Evolutionary conservation across 768 basidiomycete species (phyloP).

Genomic region (Boletus tylopilopsis): DNA sequence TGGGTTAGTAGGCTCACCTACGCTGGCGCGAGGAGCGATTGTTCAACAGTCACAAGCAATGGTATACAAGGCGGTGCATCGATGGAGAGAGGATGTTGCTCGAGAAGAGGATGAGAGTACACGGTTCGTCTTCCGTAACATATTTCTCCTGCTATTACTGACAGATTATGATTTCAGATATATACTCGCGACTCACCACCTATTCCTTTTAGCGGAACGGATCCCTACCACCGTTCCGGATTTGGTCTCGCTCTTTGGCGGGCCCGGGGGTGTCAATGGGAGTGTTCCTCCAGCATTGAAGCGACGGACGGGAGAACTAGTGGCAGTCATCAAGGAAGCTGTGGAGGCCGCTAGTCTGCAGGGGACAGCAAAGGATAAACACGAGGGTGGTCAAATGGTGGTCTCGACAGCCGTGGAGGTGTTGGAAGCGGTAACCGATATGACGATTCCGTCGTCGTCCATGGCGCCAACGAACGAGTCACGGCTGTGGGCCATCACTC

Average conservation of each 20-base stretch:
- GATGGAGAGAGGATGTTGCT: conserved; percentile 78
- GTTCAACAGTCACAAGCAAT: conserved; percentile 44
- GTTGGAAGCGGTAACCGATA: conserved; percentile 4
- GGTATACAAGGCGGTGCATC: conserved; percentile 70
- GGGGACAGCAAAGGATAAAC: background rate
- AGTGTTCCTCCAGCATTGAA: conserved; percentile 62
- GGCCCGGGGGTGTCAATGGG: conserved; percentile 12
- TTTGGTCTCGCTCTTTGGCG: conserved; percentile 54
- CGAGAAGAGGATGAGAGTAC: conserved; percentile 85
- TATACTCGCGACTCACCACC: conserved; percentile 68
- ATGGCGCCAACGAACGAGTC: conserved; percentile 8
- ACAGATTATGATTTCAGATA: conserved; percentile 41
- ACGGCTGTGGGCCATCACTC: conserved; percentile 17
- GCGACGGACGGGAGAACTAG: conserved; percentile 57
- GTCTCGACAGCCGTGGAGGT: background rate
- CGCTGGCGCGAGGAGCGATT: conserved; percentile 31
- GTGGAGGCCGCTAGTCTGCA: conserved; percentile 24
- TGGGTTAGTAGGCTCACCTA: conserved; percentile 29
- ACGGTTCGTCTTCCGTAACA: conserved; percentile 43
- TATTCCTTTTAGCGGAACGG: conserved; percentile 71
- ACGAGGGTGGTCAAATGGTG: background rate
- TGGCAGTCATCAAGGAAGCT: conserved; percentile 55
- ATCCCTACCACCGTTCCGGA: conserved; percentile 63
- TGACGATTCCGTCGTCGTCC: conserved; percentile 9
- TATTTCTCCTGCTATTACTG: background rate